Evolutionary conservation across 768 basidiomycete species (phyloP), one percentile per base, ranked within the genome.

Genomic region (Boletus eberwhitei): DNA sequence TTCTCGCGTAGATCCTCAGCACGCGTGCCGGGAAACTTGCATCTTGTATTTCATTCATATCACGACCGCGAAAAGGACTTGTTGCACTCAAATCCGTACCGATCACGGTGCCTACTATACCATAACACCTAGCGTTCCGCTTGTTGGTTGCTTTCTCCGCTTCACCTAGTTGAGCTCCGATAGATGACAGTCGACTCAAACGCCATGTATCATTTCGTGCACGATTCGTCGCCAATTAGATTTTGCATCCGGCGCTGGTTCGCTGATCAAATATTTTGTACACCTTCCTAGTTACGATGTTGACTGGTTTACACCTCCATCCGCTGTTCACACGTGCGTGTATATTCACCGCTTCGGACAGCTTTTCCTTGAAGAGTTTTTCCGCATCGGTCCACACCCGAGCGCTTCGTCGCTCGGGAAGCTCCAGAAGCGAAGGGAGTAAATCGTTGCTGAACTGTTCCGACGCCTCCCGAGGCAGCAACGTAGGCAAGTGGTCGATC

Each of bases 401-500:
- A 31, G 86, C 85, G 1, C 69, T 79, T 49, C 77, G 61, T 48
- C 90, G 75, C 49, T 84, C 68, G 1, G 90, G 91, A 61, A 95
- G 83, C 66, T 89, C 73, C 22, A 94, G 70, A 57, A 98, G 72
- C 7, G 92, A 89, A 8, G 94, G 93, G 34, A 96, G 75, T 24
- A 98, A 79, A 71, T 95, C 93, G 3, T 72, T 62, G 64, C 92
- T 94, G 75, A 98, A 98, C 66, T 97, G 94, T 72, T 99, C 96
- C 2, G 94, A 97, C 5, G 96, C 88, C 72, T 99, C 97, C 46
- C 97, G 81, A 22, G 97, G 97, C 35, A 99, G 80, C 54, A 98
- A 75, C 26, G 96, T 97, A 11, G 97, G 97, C 58, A 98, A 78
- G 68, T 98, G 96, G 74, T 98, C 97, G 58, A 99, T 98, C 14